Evolutionary conservation across 192 early-diverging fungal genomes (phyloP).

Genomic region (Coemansia sp.): DNA sequence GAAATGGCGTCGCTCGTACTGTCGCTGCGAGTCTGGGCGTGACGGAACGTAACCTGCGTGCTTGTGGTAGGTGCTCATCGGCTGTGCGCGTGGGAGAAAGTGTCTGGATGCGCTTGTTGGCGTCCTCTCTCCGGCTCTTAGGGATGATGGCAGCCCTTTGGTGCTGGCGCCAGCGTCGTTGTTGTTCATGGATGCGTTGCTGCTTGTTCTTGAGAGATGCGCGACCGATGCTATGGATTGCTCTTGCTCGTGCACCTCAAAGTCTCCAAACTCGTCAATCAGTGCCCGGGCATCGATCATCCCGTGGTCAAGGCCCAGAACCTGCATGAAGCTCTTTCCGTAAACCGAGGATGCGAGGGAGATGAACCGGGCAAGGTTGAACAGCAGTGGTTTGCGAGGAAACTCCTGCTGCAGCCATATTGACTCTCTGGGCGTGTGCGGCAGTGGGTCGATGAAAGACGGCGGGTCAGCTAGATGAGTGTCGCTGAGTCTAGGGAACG

Average conservation of each 20-base stretch:
- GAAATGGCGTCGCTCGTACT: slow-evolving; percentile 27
- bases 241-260: slow-evolving; percentile 15
- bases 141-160: neutral
- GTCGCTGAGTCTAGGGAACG: neutral
- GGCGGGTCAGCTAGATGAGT: slow-evolving; percentile 11
- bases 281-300: slow-evolving; percentile 48
- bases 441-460: slow-evolving; percentile 33
- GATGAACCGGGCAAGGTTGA: slow-evolving; percentile 70
- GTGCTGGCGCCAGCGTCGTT: slow-evolving; percentile 4
- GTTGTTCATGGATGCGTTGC: slow-evolving; percentile 21
- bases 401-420: slow-evolving; percentile 40
- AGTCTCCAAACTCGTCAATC: slow-evolving; percentile 47
- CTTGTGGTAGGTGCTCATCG: slow-evolving; percentile 41
- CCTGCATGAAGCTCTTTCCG: slow-evolving; percentile 73
- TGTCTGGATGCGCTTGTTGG: neutral
- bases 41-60: slow-evolving; percentile 29
- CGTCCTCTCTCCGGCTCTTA: neutral
- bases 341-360: slow-evolving; percentile 71
- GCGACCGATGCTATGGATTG: neutral
- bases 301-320: slow-evolving; percentile 59
- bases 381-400: slow-evolving; percentile 58
- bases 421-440: slow-evolving; percentile 11
- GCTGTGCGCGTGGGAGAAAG: slow-evolving; percentile 40
- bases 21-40: slow-evolving; percentile 28
- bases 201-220: slow-evolving; percentile 22